Base-by-base conservation (phyloP, 257 asterid genomes). In the Verbascum thapsus region DNA sequence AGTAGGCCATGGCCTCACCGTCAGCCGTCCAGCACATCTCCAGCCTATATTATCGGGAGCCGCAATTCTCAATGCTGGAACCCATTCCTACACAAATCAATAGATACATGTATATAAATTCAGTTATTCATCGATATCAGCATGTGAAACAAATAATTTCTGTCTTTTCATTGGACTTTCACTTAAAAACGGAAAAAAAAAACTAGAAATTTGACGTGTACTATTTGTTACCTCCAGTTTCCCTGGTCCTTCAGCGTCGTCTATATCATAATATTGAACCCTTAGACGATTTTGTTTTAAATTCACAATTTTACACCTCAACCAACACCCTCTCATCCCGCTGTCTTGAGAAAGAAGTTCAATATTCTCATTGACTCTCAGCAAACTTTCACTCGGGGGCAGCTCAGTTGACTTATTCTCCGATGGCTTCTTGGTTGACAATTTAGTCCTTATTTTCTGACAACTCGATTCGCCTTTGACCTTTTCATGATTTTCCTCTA, bases 291-390 rank as follows among this genome's bases (percentile, higher is more conserved):
- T 70, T 49, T 38, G 16, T 59, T 64, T 41, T 8, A 73, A 61
- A 23, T 37, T 50, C 67, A 88, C 49, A 61, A 85, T 61, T 71
- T 74, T 88, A 63, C 85, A 77, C 69, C 77, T 75, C 65, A 77
- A 79, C 91, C 96, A 85, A 74, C 91, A 88, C 17, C 89, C 94
- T 22, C 83, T 58, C 63, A 79, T 39, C 56, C 91, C 83, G 7
- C 86, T 85, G 17, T 88, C 88, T 74, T 73, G 82, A 47, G 75
- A 60, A 64, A 88, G 88, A 65, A 85, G 51, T 81, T 85, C 96
- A 20, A 88, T 59, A 40, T 70, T 70, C 15, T 79, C 72, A 51
- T 61, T 69, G 53, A 35, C 74, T 16, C 15, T 49, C 30, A 57
- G 38, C 6, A 38, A 20, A 7, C 49, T 35, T 51, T 18, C 66